Percentiles rank a stretch among this genome's conserved stretches.
phyloP scores from a whole-genome alignment of 1,284 basidiomycete genomes.

The Microbotryomycetes sp. region DNA sequence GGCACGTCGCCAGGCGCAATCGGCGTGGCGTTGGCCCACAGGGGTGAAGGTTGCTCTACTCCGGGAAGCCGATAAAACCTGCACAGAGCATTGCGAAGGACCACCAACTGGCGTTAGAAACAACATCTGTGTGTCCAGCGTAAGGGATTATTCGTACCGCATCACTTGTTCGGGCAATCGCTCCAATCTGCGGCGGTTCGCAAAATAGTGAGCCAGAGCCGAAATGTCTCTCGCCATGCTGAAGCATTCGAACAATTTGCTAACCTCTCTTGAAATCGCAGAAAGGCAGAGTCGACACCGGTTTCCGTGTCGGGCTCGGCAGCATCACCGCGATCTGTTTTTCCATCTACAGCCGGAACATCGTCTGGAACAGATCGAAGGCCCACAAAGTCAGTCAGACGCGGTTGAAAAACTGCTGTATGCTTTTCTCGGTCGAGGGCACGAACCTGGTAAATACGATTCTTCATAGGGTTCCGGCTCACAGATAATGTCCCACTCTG shows the following conservation, averaged over 20 bases:
- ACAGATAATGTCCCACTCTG: slow-evolving; percentile 25
- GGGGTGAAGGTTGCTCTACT: slow-evolving; percentile 22
- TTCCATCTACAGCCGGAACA: slow-evolving; percentile 6
- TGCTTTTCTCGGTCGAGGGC: too few species aligned
- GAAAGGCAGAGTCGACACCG: slow-evolving; percentile 27
- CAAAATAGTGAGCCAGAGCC: neutral
- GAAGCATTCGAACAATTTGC: neutral
- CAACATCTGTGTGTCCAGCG: too few species aligned
- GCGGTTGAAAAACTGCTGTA: too few species aligned
- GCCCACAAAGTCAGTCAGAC: too few species aligned
- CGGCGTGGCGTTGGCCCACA: slow-evolving; percentile 17
- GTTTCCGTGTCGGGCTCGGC: slow-evolving; percentile 22
- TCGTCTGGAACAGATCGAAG: too few species aligned
- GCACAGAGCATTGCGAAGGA: neutral
- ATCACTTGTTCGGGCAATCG: slow-evolving; percentile 30
- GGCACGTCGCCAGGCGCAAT: slow-evolving; percentile 11
- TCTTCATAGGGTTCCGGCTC: slow-evolving; percentile 32
- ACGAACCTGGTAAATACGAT: slow-evolving; percentile 26
- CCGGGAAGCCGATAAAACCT: slow-evolving; percentile 32
- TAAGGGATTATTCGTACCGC: slow-evolving; percentile 3
- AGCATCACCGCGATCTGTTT: slow-evolving; percentile 12
- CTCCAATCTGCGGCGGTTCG: slow-evolving; percentile 10
- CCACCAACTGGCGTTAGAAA: too few species aligned
- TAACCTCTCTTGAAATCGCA: slow-evolving; percentile 29
- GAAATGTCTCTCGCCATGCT: neutral